Evolutionary conservation across 345 rosid species (phyloP), one percentile per base, ranked within the genome.

Genomic region (Eucalyptus pauciflora): DNA sequence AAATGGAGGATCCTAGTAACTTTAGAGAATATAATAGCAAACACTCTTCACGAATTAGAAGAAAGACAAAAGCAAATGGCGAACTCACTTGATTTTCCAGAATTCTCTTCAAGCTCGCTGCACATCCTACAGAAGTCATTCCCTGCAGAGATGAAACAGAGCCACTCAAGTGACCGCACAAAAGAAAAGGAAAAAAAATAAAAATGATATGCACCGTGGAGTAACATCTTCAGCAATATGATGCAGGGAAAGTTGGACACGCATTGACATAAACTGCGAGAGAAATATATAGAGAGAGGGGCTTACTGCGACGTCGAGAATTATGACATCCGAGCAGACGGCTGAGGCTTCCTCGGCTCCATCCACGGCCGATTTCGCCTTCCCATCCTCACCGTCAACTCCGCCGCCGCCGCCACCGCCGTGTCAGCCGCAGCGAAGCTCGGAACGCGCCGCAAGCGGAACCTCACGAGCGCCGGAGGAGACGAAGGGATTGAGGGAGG

Each of bases 251-350:
- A 52, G 24, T 17, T 52, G 58, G 22, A 18, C 24, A 52, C 3
- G 58, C 58, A 52, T 52, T 1, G 58, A 52, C 58, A 52, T 52
- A 52, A 52, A 52, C 24, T 7, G 58, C 58, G 58, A 20, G 22
- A 54, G 25, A 54, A 3, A 64, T 43, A 25, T 52, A 87, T 16
- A 86, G 85, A 71, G 41, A 45, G 43, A 29, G 43, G n/a, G 64
- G 76, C 97, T 25, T 94, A 97, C 99, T 86, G 96, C 95, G 89
- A 97, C 99, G 90, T 96, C 97, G 43, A 97, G 98, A 81, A 97
- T 90, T 67, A 97, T 95, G 45, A 96, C 95, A 50, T 96, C 98
- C 8, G 96, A 88, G 13, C 96, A 89, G 88, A 93, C 87, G 31
- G 92, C 87, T 17, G 97, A 90, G 69, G 91, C 94, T 87, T 91